Base-by-base conservation (phyloP, 495 filamentous ascomycete species). In the Trichoderma orchidacearum region DNA sequence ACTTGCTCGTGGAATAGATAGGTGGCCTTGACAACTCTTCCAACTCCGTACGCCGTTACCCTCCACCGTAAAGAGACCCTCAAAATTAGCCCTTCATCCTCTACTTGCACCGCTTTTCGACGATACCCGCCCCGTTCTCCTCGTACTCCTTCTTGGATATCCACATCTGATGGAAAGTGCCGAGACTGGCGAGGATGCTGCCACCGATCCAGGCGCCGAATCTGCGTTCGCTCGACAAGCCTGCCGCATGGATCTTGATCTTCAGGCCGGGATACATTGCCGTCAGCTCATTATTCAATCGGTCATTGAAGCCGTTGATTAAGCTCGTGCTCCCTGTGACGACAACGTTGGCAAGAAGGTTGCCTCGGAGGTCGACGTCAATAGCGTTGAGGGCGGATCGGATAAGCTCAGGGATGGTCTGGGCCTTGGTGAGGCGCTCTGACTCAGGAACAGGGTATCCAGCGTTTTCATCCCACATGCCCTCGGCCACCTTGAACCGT, bases 151-250 rank as follows among this genome's bases (percentile, higher is more conserved):
- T 86, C 67, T 74, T 83, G 17, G 84, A 89, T 60, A 99, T 90
- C 93, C 93, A 99, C 87, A 97, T 87, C 66, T 96, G 92, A 74
- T 99, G 93, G 70, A 99, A 99, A n/a, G 89, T 95, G 8, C 94
- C 94, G 74, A 99, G 69, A 72, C 90, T 96, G 3, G 86, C 92
- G 63, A 97, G 73, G 61, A 99, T 96, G 73, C 90, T 96, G 13
- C 93, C 93, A 25, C 93, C 93, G 60, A 99, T 86, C 94, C 94
- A 99, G 29, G 85, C 84, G 12, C 87, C 90, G 69, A 92, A 97
- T 56, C 86, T 82, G 53, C 93, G 73, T 79, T 99, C 93, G 12
- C 83, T 82, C 0, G 83, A 85, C 62, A 90, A 82, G n/a, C 89
- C 86, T 12, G 90, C 82, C 3, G 91, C 88, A 29, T 87, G 83